Percentiles rank a stretch among this genome's conserved stretches.
Evolutionary conservation across 768 basidiomycete species (phyloP).

Genomic region (Leccinum variicolor): DNA sequence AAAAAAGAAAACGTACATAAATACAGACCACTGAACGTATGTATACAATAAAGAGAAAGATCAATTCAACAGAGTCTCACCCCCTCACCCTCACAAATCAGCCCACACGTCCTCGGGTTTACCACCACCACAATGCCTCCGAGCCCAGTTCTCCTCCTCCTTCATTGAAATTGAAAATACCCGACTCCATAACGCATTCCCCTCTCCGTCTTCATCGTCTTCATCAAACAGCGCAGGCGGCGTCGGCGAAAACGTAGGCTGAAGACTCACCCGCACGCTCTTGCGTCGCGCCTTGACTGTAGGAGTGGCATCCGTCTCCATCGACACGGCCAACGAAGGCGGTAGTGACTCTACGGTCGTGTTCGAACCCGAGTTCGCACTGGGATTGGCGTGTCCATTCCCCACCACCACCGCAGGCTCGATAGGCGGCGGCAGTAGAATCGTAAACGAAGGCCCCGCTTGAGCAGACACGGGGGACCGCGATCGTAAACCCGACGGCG

Average conservation of each 20-base stretch:
- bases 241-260: slow-evolving; percentile 71
- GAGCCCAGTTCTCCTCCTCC: neutral
- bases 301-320: neutral
- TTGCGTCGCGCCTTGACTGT: slow-evolving; percentile 44
- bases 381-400: no score
- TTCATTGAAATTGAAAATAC: slow-evolving; percentile 7
- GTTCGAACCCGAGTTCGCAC: neutral
- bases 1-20: no score
- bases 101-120: no score
- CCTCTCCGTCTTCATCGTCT: slow-evolving; percentile 39
- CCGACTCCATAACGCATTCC: slow-evolving; percentile 9
- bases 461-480: neutral
- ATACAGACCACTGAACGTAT: no score
- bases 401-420: neutral
- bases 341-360: neutral
- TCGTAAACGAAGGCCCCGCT: slow-evolving; percentile 3
- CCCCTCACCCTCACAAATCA: no score
- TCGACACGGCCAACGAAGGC: neutral
- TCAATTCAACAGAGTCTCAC: no score
- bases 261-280: slow-evolving; percentile 74
- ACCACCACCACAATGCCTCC: no score
- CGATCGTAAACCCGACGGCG: neutral
- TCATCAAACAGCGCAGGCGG: slow-evolving; percentile 57
- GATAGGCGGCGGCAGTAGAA: slow-evolving; percentile 11
- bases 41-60: no score